phyloP scores from a whole-genome alignment of 1,284 basidiomycete species.

The Tilletia horrida region DNA sequence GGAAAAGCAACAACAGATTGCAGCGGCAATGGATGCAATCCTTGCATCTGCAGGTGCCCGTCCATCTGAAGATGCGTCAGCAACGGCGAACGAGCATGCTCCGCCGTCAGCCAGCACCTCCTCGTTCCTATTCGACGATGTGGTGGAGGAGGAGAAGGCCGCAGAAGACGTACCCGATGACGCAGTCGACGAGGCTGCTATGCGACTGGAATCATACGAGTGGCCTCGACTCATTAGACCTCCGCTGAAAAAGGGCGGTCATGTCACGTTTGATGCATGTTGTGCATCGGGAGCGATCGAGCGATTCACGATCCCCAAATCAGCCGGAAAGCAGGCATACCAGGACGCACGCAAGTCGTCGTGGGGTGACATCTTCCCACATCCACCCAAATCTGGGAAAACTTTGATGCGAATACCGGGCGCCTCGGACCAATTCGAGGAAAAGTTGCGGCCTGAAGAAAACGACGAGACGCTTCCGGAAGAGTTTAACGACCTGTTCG shows the following conservation, averaged over 20 bases:
- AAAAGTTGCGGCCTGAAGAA: background rate
- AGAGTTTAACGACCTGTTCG: conserved; percentile 11
- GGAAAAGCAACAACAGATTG: background rate
- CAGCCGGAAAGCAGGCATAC: conserved; percentile 87
- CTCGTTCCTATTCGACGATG: conserved; percentile 18
- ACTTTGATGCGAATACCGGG: background rate
- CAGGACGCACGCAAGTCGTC: conserved; percentile 88
- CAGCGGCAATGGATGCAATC: conserved; percentile 4
- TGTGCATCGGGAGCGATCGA: conserved; percentile 78
- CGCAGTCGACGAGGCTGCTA: conserved; percentile 28
- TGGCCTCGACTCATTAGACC: conserved; percentile 90
- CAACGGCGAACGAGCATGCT: background rate
- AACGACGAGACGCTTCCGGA: background rate
- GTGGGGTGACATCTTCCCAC: conserved; percentile 95
- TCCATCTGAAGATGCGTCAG: background rate
- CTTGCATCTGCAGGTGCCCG: background rate
- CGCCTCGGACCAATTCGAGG: conserved; percentile 7
- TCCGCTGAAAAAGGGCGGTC: conserved; percentile 85
- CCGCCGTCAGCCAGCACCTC: background rate
- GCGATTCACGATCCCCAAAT: conserved; percentile 83
- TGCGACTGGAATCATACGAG: conserved; percentile 36
- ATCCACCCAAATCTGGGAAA: conserved; percentile 53
- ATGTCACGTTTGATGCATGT: conserved; percentile 88
- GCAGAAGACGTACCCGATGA: background rate
- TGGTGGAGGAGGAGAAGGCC: conserved; percentile 27